phyloP scores from a whole-genome alignment of 2,329 filamentous ascomycete genomes.

The Talaromyces pinophilus region DNA sequence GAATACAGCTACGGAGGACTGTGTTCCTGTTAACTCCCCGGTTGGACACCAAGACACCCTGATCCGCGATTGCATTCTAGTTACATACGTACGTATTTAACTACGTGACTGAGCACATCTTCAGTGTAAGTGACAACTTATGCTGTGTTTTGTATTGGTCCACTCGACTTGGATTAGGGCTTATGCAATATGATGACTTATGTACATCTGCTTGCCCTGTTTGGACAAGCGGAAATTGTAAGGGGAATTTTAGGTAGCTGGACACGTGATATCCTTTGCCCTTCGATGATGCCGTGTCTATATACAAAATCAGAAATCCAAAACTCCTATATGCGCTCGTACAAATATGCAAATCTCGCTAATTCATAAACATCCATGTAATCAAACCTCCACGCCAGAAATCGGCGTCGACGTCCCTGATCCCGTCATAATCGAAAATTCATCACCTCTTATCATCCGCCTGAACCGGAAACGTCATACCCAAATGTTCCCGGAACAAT shows the following conservation, averaged over 20 bases:
- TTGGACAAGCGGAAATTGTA: no score
- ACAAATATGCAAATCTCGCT: background rate
- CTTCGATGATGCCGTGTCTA: background rate
- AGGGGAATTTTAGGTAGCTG: background rate
- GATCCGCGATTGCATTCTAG: background rate
- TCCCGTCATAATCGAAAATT: background rate
- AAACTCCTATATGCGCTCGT: background rate
- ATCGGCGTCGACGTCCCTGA: background rate
- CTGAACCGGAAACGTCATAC: background rate
- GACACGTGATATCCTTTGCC: conserved; percentile 2
- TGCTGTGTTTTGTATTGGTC: background rate
- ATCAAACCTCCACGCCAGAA: background rate
- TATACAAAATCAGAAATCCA: background rate
- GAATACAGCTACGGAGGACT: conserved; percentile 2
- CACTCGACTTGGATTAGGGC: background rate
- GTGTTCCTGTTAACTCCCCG: conserved; percentile 10
- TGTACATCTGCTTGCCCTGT: background rate
- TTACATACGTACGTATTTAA: background rate
- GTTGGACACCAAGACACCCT: background rate
- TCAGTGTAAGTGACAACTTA: background rate
- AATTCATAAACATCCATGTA: background rate
- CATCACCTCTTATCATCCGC: background rate
- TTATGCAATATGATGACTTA: background rate
- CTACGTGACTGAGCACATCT: background rate
- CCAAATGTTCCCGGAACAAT: background rate